Base-by-base conservation (phyloP, 805 yeast species). In the Saccharomyces mikatae region DNA sequence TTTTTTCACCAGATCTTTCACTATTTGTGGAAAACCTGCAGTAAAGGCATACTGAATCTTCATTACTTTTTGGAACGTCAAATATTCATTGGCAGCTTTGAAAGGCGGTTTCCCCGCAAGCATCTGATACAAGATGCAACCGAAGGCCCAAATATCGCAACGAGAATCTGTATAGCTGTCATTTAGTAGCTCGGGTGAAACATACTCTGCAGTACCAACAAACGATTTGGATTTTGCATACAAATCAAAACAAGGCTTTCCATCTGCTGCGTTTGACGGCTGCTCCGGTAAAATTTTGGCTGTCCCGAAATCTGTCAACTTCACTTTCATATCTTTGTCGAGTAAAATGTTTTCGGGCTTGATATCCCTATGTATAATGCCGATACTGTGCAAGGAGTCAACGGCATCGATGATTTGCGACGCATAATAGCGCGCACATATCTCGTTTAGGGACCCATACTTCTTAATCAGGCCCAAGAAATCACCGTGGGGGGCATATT, bases 111-210 rank as follows among this genome's bases (percentile, higher is more conserved):
- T 79, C 0, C 96, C 96, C 58, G 94, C 94, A 24, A 89, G 81
- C 95, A 92, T 87, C 66, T 92, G 97, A 69, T 87, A 91, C 0
- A 91, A 71, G 9, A 91, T 91, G 67, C 97, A 89, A 1, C 97
- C 98, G 69, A 94, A 87, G 13, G 97, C 90, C 98, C 98, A 91
- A n/a, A 92, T 84, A 69, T 91, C 98, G 46, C 96, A 86, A 0
- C 96, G 90, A 61, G 83, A 84, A 0, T 97, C 96, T 0, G 89
- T 88, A 53, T 82, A 82, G 61, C 84, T 86, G 61, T 78, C 86
- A 56, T 84, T 87, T 56, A 86, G 71, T 41, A 86, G 71, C 60
- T 86, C 94, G 0, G 94, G 92, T 0, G 89, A 83, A 4, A 86
- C 89, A 62, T 84, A 84, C 60, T 84, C 90, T 1, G 90, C 90